Percentiles rank a stretch among this genome's conserved stretches.
Evolutionary conservation across 2,329 filamentous ascomycete species (phyloP).

Genomic region (Hypoxylon sp.): DNA sequence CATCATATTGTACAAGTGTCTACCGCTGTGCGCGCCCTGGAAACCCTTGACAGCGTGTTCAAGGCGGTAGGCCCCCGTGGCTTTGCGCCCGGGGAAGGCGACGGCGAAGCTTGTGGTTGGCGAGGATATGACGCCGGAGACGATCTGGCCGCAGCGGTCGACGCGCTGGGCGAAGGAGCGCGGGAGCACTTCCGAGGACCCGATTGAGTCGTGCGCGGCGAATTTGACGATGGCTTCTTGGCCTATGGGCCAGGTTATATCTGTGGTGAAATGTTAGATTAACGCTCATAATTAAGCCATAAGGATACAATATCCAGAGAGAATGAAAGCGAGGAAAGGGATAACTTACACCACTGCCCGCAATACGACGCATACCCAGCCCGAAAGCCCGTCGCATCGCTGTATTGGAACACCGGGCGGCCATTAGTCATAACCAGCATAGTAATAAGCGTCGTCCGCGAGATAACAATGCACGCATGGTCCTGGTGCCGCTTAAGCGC

Average conservation of each 20-base stretch:
- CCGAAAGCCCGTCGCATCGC: constrained; percentile 51
- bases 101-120: constrained; percentile 39
- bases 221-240: constrained; percentile 49
- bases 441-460: constrained; percentile 45
- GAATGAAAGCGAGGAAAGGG: constrained; percentile 1
- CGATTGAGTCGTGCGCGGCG: constrained; percentile 49
- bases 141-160: constrained; percentile 49
- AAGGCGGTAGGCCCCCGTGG: constrained; percentile 45
- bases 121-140: constrained; percentile 45
- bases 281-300: too few relatives aligned
- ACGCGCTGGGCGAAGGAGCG: constrained; percentile 46
- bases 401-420: constrained; percentile 50
- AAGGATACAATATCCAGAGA: too few relatives aligned
- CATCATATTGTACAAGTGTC: constrained; percentile 53
- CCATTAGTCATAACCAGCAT: constrained; percentile 50
- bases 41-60: constrained; percentile 48
- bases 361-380: constrained; percentile 53
- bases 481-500: constrained; percentile 41
- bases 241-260: constrained; percentile 54
- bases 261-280: constrained; percentile 11
- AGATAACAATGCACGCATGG: constrained; percentile 46
- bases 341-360: constrained; percentile 51
- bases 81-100: constrained; percentile 48
- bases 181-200: constrained; percentile 46
- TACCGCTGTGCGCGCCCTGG: constrained; percentile 50